Evolutionary conservation across 1,139 yeast genomes (phyloP).

Genomic region (Debaryomycetaceae sp.): DNA sequence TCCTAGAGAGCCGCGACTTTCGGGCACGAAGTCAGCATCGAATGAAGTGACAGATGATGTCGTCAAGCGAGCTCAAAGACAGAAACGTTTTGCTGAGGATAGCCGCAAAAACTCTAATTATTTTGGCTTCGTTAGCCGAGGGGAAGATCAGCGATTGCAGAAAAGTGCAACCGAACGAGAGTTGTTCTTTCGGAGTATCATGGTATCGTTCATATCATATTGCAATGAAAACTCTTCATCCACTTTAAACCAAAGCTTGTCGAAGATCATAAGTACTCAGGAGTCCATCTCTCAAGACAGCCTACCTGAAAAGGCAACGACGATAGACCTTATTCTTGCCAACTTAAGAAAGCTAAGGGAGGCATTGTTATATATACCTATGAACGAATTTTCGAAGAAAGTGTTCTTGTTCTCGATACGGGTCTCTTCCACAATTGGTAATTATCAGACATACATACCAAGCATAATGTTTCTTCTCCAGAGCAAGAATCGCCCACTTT

Average conservation of each 20-base stretch:
- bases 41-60: slow-evolving; percentile 3
- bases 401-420: slow-evolving; percentile 53
- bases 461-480: slow-evolving; percentile 41
- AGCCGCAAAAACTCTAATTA: slow-evolving; percentile 5
- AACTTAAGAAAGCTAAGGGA: slow-evolving; percentile 51
- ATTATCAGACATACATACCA: slow-evolving; percentile 57
- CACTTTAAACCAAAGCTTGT: slow-evolving; percentile 14
- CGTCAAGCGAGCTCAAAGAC: slow-evolving; percentile 12
- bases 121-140: slow-evolving; percentile 57
- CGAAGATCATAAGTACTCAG: slow-evolving; percentile 9
- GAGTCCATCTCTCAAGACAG: slow-evolving; percentile 3
- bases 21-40: neutral
- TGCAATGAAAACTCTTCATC: slow-evolving; percentile 21
- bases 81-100: slow-evolving; percentile 13
- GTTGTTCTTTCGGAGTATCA: slow-evolving; percentile 33
- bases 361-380: slow-evolving; percentile 37
- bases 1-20: no score
- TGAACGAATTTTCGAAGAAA: slow-evolving; percentile 38
- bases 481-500: slow-evolving; percentile 9
- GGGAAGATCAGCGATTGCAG: slow-evolving; percentile 52
- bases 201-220: slow-evolving; percentile 25
- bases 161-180: slow-evolving; percentile 37
- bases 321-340: slow-evolving; percentile 25
- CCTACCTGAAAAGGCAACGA: slow-evolving; percentile 1
- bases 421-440: slow-evolving; percentile 44